These are phyloP conservation scores for Naganishia antarctica DNA, from an alignment of 768 basidiomycete genomes.

Conservation along the genomic window DNA sequence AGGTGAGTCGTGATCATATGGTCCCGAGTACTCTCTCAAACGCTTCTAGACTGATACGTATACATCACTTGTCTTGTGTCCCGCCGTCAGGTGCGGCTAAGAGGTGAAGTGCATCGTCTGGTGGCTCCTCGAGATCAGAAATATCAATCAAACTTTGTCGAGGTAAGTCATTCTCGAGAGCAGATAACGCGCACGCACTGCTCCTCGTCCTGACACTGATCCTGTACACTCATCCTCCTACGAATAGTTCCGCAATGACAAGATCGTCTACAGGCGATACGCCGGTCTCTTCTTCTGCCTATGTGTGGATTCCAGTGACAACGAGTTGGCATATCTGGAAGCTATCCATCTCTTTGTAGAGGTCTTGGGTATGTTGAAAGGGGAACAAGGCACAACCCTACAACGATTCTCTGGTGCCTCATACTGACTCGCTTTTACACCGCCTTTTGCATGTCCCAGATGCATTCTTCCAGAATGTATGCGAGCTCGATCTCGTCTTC, in stretches of 20 bases:
- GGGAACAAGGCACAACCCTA: too few relatives aligned
- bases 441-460: too few relatives aligned
- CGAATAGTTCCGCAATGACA: conserved; percentile 87
- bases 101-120: conserved; percentile 92
- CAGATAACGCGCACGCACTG: too few relatives aligned
- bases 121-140: conserved; percentile 97
- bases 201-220: not conserved
- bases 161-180: conserved; percentile 57
- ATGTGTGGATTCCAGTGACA: conserved; percentile 97
- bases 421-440: too few relatives aligned
- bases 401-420: too few relatives aligned
- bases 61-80: not conserved
- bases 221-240: not conserved
- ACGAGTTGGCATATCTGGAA: conserved; percentile 93
- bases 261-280: conserved; percentile 93
- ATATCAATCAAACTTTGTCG: conserved; percentile 98
- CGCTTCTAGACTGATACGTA: not conserved
- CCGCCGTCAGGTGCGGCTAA: conserved; percentile 68
- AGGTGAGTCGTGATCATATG: conserved; percentile 57
- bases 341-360: conserved; percentile 98
- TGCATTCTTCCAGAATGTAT: conserved; percentile 97
- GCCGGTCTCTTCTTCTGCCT: conserved; percentile 97
- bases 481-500: conserved; percentile 95
- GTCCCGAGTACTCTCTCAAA: too few relatives aligned
- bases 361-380: conserved; percentile 78